Percentiles rank a stretch among this genome's conserved stretches.
phyloP scores from a whole-genome alignment of 2,329 filamentous ascomycete genomes.

The Rhinocladiella similis region DNA sequence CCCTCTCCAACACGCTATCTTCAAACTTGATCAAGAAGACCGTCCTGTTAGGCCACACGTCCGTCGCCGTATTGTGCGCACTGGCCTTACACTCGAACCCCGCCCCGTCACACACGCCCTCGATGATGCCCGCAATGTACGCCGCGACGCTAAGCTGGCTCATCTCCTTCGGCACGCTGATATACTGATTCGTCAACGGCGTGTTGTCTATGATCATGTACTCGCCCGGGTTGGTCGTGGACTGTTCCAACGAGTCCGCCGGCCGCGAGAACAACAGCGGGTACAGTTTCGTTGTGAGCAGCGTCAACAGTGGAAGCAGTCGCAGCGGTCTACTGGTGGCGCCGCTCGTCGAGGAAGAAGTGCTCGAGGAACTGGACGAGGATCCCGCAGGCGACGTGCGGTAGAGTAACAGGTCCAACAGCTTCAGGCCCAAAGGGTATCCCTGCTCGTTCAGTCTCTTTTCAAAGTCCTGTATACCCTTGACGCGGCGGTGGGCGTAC shows the following conservation, averaged over 20 bases:
- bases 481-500: conserved; percentile 88
- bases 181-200: conserved; percentile 90
- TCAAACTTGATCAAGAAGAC: conserved; percentile 95
- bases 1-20: conserved; percentile 85
- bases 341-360: conserved; percentile 41
- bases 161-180: conserved; percentile 93
- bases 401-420: conserved; percentile 92
- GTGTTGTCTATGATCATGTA: conserved; percentile 99
- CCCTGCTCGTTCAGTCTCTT: conserved; percentile 87
- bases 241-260: conserved; percentile 91
- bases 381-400: conserved; percentile 76
- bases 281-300: conserved; percentile 92
- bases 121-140: conserved; percentile 90
- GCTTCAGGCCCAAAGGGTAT: conserved; percentile 88
- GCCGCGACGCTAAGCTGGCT: conserved; percentile 94
- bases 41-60: conserved; percentile 95
- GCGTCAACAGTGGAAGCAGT: conserved; percentile 87
- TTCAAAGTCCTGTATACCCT: conserved; percentile 90
- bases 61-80: conserved; percentile 71
- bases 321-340: conserved; percentile 74
- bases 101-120: conserved; percentile 91
- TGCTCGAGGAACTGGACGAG: conserved; percentile 81
- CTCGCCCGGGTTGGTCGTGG: conserved; percentile 81
- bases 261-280: conserved; percentile 86
- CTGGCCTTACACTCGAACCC: conserved; percentile 87